Evolutionary conservation across 179 eudicot genomes (phyloP), one percentile per base, ranked within the genome.

Genomic region (Beta corolliflora): DNA sequence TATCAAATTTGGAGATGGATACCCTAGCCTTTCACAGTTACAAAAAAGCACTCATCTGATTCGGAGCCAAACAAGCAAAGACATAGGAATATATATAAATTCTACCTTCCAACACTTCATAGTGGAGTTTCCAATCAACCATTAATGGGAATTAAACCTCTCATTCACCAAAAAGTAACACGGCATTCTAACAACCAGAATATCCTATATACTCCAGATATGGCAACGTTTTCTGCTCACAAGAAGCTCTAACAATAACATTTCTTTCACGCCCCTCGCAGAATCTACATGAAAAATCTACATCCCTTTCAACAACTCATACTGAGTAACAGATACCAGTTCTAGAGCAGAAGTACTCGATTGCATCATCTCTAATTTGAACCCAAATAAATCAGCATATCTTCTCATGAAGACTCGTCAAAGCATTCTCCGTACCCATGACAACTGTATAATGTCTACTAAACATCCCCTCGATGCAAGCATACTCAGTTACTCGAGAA

Each of bases 21-120:
- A 50, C 36, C 60, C 71, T 23, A 74, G 25, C 79, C 66, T 75
- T 78, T 82, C 75, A 72, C 55, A 58, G 68, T 66, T 71, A 79
- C 82, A 59, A 83, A 75, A 78, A 53, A 75, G 31, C 79, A 83
- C 56, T 75, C 41, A 46, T 78, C 59, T 73, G 66, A 83, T 46
- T 66, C 77, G 58, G 41, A 77, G 56, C 84, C 84, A 84, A 77
- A 81, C 61, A 77, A 56, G 76, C 74, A 60, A 77, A 77, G 77
- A 73, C 83, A 77, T 80, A 61, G 72, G 78, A 77, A 80, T 80
- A 71, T 71, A 69, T 64, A 69, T 64, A 84, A 61, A 77, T n/a
- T 16, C 58, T 58, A 29, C 48, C 68, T 18, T 71, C 67, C 83
- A 83, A 80, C 83, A 80, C 52, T 76, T 65, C 23, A 25, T 69